Evolutionary conservation across 768 basidiomycete genomes (phyloP), one percentile per base, ranked within the genome.

Genomic region (Clavaria fumosa): DNA sequence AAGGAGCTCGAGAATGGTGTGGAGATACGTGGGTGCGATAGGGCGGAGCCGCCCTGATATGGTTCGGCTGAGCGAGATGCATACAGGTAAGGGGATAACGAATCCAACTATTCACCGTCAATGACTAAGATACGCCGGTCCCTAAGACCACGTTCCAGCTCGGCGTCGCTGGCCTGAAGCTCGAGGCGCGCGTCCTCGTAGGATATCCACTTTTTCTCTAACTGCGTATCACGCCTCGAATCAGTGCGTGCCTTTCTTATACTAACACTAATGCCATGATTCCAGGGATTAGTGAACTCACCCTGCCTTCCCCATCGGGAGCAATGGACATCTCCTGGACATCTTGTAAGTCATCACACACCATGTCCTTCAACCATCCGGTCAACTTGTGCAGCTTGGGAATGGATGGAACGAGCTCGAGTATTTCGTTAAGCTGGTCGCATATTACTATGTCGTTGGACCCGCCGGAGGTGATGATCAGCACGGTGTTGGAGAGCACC

Each of bases 401-500:
- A 0, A 91, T 72, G n/a, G 66, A 56, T 0, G 80, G 80, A 0
- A 72, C 65, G 14, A 88, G 62, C 55, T 99, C 95, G 34, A 97
- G 57, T 34, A 96, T 67, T 47, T 95, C 80, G 47, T 75, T 78
- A 22, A 89, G 59, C 46, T 79, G 77, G 45, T 89, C 84, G 36
- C 78, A 72, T 36, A 95, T 78, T 37, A 79, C 69, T 7, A 84
- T 61, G 31, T 69, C 62, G 14, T 58, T 52, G 2, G 53, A 45
- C n/a, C 34, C 41, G 9, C 43, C 43, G 31, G 51, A 44, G 3
- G 48, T 45, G 42, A 82, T 64, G 31, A 96, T 69, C 9, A 90
- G 62, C 23, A 91, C 59, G 0, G 88, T 78, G 55, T 97, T 97
- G 12, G 90, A 95, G 33, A 95, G 62, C 6, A 69, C 67, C n/a